These are phyloP conservation scores for Beta vulgaris DNA, from an alignment of 148 eudicot species.

Conservation along the genomic window DNA sequence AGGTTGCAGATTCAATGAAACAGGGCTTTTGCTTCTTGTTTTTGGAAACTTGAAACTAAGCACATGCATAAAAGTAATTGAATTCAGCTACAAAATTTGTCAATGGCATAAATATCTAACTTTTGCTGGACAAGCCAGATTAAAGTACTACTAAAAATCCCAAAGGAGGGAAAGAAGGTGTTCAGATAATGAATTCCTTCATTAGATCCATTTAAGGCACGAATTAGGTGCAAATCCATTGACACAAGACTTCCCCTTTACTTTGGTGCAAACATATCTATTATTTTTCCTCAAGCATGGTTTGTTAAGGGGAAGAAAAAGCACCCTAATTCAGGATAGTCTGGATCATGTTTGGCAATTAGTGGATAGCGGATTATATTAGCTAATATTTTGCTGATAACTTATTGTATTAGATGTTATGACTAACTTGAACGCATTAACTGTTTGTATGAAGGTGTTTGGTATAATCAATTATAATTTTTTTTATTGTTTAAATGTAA, in stretches of 20 bases:
- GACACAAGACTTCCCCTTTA: neutral
- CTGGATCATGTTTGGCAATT: too few species aligned
- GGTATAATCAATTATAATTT: too few species aligned
- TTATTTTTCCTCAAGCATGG: too few species aligned
- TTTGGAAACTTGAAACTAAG: neutral
- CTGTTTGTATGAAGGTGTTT: too few species aligned
- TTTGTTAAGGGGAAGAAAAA: too few species aligned
- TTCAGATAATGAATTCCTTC: neutral
- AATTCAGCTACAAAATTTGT: neutral
- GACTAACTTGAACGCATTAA: too few species aligned
- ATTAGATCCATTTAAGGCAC: neutral
- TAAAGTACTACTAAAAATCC: neutral
- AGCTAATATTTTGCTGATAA: too few species aligned
- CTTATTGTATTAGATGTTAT: too few species aligned
- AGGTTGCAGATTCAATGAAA: constrained; percentile 13
- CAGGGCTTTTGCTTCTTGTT: constrained; percentile 6
- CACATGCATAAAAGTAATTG: constrained; percentile 3
- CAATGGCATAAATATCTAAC: constrained; percentile 3
- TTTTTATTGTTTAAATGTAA: too few species aligned
- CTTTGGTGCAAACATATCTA: neutral
- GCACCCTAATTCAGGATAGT: too few species aligned
- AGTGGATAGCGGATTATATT: too few species aligned
- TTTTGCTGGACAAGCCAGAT: neutral
- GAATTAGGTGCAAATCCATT: constrained; percentile 16
- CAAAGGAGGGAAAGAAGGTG: neutral